Evolutionary conservation across 169 alveolate species (phyloP).

Genomic region (Theileria luwenshuni): DNA sequence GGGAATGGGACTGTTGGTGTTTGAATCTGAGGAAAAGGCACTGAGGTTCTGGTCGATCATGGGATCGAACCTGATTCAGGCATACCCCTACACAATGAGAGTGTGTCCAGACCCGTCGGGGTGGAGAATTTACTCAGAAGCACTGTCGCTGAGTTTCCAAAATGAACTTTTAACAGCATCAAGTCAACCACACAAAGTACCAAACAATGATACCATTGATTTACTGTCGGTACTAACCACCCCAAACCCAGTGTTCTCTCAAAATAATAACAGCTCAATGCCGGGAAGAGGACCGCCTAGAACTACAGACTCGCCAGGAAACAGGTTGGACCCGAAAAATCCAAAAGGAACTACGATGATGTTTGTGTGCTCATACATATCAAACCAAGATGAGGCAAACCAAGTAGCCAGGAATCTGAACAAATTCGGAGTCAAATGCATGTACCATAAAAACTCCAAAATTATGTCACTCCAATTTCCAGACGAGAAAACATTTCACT

Average conservation of each 20-base stretch:
- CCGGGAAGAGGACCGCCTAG: not conserved
- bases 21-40: conserved; percentile 50
- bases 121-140: conserved; percentile 69
- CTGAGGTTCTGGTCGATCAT: conserved; percentile 61
- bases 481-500: conserved; percentile 39
- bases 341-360: conserved; percentile 26
- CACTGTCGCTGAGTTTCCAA: conserved; percentile 51
- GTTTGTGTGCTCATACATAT: conserved; percentile 48
- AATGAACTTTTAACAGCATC: conserved; percentile 18
- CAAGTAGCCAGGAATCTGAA: conserved; percentile 33
- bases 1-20: conserved; percentile 63
- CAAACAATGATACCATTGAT: conserved; percentile 40
- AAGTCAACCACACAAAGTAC: not conserved
- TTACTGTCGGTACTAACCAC: conserved; percentile 56
- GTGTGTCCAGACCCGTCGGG: conserved; percentile 71
- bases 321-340: conserved; percentile 21
- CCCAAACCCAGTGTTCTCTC: conserved; percentile 10
- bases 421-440: conserved; percentile 58
- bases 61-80: conserved; percentile 44
- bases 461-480: conserved; percentile 69
- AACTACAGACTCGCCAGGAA: not conserved
- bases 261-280: not conserved
- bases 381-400: conserved; percentile 51
- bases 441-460: conserved; percentile 68
- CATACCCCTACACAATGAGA: conserved; percentile 58